These are phyloP conservation scores for Diaporthe sp. DNA, from an alignment of 2,329 filamentous ascomycete genomes.

Conservation along the genomic window DNA sequence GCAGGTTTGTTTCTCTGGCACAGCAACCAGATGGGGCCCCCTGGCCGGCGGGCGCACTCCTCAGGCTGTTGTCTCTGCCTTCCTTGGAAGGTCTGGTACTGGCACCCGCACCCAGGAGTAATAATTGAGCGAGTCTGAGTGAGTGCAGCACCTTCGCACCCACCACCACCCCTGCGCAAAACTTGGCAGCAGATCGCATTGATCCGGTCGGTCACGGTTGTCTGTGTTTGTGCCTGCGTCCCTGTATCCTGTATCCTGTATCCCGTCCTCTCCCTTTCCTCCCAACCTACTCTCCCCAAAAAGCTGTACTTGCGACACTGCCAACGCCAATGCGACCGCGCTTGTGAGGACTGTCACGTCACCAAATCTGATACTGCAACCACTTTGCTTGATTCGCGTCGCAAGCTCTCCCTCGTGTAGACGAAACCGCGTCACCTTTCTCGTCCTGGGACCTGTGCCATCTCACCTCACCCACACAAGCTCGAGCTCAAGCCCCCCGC, in stretches of 20 bases:
- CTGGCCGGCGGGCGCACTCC: neutral
- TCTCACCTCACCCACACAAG: neutral
- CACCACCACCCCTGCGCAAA: constrained; percentile 25
- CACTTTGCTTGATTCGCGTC: constrained; percentile 22
- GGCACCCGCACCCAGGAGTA: neutral
- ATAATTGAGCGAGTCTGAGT: too few relatives aligned
- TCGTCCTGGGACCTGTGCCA: neutral
- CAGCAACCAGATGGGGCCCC: neutral
- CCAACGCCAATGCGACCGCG: constrained; percentile 23
- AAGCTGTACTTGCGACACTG: constrained; percentile 24
- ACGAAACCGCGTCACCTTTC: constrained; percentile 14
- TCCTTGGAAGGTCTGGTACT: neutral
- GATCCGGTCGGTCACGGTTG: constrained; percentile 15
- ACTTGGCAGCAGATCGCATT: constrained; percentile 26
- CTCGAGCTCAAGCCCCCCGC: neutral
- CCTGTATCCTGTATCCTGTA: neutral
- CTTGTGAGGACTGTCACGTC: constrained; percentile 21
- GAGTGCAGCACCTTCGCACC: neutral
- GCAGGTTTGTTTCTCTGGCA: neutral
- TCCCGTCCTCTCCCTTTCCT: neutral
- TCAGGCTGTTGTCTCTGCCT: neutral
- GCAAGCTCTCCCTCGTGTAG: constrained; percentile 13
- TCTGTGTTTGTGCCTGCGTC: constrained; percentile 12
- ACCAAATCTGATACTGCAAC: constrained; percentile 29
- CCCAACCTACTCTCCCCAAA: neutral